Base-by-base conservation (phyloP, 768 basidiomycete genomes). In the Collybiopsis confluens region DNA sequence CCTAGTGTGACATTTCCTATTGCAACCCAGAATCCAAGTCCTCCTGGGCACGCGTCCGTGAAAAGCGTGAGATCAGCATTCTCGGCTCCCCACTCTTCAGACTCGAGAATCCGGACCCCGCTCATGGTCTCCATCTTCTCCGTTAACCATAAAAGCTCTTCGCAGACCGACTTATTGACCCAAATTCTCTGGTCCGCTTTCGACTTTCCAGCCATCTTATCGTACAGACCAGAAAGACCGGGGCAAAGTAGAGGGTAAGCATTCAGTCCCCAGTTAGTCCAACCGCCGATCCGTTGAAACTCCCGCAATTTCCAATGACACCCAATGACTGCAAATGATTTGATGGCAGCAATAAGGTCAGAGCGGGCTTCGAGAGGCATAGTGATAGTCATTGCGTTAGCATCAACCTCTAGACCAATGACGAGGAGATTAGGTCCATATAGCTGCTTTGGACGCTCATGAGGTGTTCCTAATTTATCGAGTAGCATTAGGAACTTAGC, bases 211-310 rank as follows among this genome's bases (percentile, higher is more conserved):
- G 54, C 24, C 0, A 69, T 70, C 48, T 76, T 75, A 0, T 56
- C 49, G 55, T 78, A 78, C 0, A 76, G 2, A 0, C 59, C 54
- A 16, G 52, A 67, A 0, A 79, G 60, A 0, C 58, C 63, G 0
- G 75, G 76, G 0, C 62, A 58, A 0, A 78, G 60, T 0, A 69
- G 54, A 0, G 75, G 74, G 43, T 61, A 73, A 2, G 68, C 68
- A 46, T 77, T 78, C 18, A 78, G 59, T 0, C 59, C 54, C 74
- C 74, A 77, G 45, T 76, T 76, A 11, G 65, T 20, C 68, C 67
- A 74, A 0, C 72, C 74, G 0, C 64, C 64, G 0, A 76, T 46
- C 1, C 44, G 45, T 52, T 69, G 62, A 46, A 60, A 74, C 6
- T 62, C 37, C 0, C 52, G 38, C 0, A 70, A 57, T 4, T 28